phyloP scores from a whole-genome alignment of 352 stramenopile genomes.

The Globisporangium perplexum region DNA sequence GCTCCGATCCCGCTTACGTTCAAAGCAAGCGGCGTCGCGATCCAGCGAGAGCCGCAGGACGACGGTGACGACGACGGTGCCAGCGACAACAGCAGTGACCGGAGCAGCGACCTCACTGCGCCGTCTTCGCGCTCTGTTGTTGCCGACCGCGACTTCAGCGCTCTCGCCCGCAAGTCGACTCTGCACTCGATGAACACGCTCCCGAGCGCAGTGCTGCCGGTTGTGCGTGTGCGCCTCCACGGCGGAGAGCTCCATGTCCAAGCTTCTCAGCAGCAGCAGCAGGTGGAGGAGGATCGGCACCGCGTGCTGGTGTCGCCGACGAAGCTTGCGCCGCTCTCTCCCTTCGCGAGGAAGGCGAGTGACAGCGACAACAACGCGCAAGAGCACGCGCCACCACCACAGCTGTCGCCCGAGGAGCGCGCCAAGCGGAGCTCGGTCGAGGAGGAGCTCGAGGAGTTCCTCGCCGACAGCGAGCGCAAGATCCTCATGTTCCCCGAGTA shows the following conservation, averaged over 20 bases:
- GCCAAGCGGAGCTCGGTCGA: slow-evolving; percentile 35
- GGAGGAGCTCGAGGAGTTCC: slow-evolving; percentile 64
- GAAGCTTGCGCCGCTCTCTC: neutral
- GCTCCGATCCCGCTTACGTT: slow-evolving; percentile 7
- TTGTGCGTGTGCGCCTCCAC: slow-evolving; percentile 8
- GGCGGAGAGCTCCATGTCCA: slow-evolving; percentile 10
- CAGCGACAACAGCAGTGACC: neutral
- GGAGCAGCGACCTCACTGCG: neutral
- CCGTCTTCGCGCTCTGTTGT: neutral
- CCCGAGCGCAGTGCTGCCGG: neutral
- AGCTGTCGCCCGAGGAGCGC: neutral
- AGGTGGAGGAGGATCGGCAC: neutral
- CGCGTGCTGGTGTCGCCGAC: neutral
- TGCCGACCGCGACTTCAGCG: neutral
- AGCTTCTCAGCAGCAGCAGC: neutral
- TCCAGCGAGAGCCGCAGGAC: slow-evolving; percentile 5
- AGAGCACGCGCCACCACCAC: too few species aligned
- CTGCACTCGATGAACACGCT: slow-evolving; percentile 4
- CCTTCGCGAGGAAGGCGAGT: neutral
- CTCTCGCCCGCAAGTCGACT: neutral
- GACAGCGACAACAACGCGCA: neutral
- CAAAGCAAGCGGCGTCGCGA: neutral
- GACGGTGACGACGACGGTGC: neutral
- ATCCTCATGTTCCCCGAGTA: slow-evolving; percentile 71
- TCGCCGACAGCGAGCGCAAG: slow-evolving; percentile 28